A percentile compares a stretch with the other conserved stretches of the same genome.
Evolutionary conservation across 495 filamentous ascomycete genomes (phyloP).

Genomic region (Durotheca rogersii): DNA sequence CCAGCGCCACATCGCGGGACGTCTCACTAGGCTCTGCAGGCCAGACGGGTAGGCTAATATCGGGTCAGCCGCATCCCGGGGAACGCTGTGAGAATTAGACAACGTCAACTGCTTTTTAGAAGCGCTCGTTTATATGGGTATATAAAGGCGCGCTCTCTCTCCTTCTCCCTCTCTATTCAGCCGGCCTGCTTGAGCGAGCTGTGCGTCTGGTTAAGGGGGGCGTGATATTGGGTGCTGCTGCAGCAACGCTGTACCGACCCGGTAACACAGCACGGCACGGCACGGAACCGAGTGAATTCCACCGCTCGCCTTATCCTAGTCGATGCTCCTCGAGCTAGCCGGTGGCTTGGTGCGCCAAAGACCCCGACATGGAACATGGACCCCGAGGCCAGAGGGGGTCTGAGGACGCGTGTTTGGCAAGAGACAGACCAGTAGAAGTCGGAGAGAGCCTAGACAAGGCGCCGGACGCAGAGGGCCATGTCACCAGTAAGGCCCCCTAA

Average conservation of each 20-base stretch:
- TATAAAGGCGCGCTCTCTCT: too few species aligned
- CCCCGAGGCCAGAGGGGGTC: constrained; percentile 17
- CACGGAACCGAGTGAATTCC: constrained; percentile 19
- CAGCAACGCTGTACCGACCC: constrained; percentile 20
- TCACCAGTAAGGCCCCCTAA: background rate
- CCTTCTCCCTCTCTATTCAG: constrained; percentile 12
- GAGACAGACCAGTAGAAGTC: constrained; percentile 6
- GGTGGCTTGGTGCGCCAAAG: constrained; percentile 14
- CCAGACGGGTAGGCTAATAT: constrained; percentile 28
- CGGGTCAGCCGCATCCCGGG: constrained; percentile 30
- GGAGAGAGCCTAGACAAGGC: background rate
- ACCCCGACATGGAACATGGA: constrained; percentile 18
- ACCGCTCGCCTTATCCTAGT: constrained; percentile 18
- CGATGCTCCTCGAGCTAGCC: constrained; percentile 15
- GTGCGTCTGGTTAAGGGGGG: background rate
- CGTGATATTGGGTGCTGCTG: constrained; percentile 4
- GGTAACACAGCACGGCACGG: constrained; percentile 14
- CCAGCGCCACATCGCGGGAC: constrained; percentile 23
- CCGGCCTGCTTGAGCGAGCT: background rate
- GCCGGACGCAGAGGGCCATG: constrained; percentile 6
- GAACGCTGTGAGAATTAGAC: constrained; percentile 19
- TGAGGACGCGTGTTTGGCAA: constrained; percentile 18
- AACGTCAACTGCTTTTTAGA: constrained; percentile 25
- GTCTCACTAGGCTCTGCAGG: constrained; percentile 24
- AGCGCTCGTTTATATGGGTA: constrained; percentile 19